Conservation (phyloP, 371 early-diverging fungal species). For the Blakeslea trispora region DNA sequence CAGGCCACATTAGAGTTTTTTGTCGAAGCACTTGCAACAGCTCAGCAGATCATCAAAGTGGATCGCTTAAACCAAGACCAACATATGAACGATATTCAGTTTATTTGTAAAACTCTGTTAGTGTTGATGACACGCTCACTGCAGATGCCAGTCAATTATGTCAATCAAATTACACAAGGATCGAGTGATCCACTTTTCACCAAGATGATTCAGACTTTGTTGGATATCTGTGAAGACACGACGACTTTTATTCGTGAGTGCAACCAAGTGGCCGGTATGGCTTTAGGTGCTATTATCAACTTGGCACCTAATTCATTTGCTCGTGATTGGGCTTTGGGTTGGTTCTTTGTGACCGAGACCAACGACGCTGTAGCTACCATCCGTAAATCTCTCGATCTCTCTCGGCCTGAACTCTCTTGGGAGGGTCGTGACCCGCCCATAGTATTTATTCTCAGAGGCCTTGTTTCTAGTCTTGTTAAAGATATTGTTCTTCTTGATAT, state of each 20-base stretch:
- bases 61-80: too few relatives aligned
- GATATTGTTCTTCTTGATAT: constrained; percentile 44
- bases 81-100: constrained; percentile 52
- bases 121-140: constrained; percentile 45
- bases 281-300: constrained; percentile 44
- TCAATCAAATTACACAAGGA: constrained; percentile 17
- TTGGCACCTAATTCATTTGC: constrained; percentile 30
- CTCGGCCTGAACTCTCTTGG: constrained; percentile 32
- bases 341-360: constrained; percentile 38
- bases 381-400: constrained; percentile 27
- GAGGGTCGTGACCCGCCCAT: constrained; percentile 43
- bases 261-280: constrained; percentile 53
- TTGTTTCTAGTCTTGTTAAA: constrained; percentile 54
- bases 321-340: constrained; percentile 35
- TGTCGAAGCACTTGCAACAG: constrained; percentile 15
- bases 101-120: constrained; percentile 41
- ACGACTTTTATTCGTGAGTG: constrained; percentile 46
- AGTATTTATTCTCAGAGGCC: constrained; percentile 56
- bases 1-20: constrained; percentile 26
- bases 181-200: constrained; percentile 18
- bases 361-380: too few relatives aligned
- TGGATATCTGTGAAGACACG: constrained; percentile 38
- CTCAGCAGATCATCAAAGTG: constrained; percentile 7
- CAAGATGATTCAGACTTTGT: constrained; percentile 20
- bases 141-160: constrained; percentile 22